A percentile compares a stretch with the other conserved stretches of the same genome.
Conservation (phyloP, 2,329 filamentous ascomycete genomes). For the Ophiocordyceps australis region DNA sequence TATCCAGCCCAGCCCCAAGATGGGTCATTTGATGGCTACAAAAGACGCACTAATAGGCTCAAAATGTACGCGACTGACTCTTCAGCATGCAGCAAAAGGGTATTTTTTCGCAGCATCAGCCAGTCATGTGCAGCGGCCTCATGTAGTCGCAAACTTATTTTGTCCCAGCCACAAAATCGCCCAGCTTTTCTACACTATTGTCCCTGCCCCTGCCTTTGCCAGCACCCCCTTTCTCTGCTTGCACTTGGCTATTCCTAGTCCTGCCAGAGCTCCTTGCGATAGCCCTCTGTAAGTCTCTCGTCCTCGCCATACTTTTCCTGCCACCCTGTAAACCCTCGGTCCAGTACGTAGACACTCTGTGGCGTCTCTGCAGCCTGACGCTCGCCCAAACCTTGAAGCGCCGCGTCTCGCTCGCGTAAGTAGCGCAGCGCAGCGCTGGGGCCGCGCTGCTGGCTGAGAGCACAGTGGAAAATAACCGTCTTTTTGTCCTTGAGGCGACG, state of each 20-base stretch:
- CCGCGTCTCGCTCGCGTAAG: slow-evolving; percentile 46
- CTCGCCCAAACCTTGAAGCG: slow-evolving; percentile 14
- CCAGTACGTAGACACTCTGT: slow-evolving; percentile 68
- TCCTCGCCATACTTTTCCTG: slow-evolving; percentile 71
- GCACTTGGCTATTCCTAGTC: slow-evolving; percentile 26
- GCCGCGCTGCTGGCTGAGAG: slow-evolving; percentile 76
- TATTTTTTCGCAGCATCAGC: too few species aligned
- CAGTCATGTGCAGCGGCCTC: too few species aligned
- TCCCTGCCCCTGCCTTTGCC: too few species aligned
- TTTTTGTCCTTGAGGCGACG: slow-evolving; percentile 60
- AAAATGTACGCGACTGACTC: too few species aligned
- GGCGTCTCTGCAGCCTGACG: slow-evolving; percentile 8
- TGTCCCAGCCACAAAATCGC: too few species aligned
- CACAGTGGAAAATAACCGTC: slow-evolving; percentile 86
- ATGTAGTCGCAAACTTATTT: too few species aligned
- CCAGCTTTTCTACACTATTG: too few species aligned
- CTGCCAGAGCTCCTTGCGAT: slow-evolving; percentile 70
- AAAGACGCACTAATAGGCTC: too few species aligned
- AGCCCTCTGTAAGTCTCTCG: slow-evolving; percentile 65
- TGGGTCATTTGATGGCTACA: too few species aligned
- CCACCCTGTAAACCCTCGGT: slow-evolving; percentile 76
- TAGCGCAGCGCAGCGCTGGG: slow-evolving; percentile 73
- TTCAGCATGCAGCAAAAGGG: too few species aligned
- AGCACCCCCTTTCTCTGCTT: too few species aligned
- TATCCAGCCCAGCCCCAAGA: too few species aligned